phyloP scores from a whole-genome alignment of 1,139 yeast genomes.

The Torulaspora globosa region DNA sequence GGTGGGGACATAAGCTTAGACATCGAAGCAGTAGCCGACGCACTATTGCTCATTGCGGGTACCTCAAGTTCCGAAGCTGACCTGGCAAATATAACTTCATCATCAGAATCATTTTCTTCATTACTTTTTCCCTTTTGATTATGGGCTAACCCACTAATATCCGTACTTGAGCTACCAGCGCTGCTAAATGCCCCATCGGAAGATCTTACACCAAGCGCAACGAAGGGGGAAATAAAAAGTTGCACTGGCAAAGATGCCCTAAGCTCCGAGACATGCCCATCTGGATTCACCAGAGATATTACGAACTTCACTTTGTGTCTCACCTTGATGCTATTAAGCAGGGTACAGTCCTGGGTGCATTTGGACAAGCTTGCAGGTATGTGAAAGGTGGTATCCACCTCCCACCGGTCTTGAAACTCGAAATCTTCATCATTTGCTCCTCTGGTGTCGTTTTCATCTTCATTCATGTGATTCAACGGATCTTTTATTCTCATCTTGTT shows the following conservation, averaged over 20 bases:
- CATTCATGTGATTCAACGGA: slow-evolving; percentile 35
- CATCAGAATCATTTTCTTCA: slow-evolving; percentile 24
- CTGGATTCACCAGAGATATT: slow-evolving; percentile 53
- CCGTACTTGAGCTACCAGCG: slow-evolving; percentile 20
- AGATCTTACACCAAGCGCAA: slow-evolving; percentile 57
- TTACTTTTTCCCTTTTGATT: slow-evolving; percentile 19
- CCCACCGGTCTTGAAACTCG: slow-evolving; percentile 66
- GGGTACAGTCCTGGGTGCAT: slow-evolving; percentile 81
- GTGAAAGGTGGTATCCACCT: slow-evolving; percentile 52
- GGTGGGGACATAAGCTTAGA: slow-evolving; percentile 69
- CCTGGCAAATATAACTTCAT: slow-evolving; percentile 36
- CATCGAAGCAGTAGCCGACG: slow-evolving; percentile 21
- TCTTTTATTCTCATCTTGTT: slow-evolving; percentile 44
- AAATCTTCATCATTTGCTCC: slow-evolving; percentile 13
- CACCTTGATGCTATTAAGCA: slow-evolving; percentile 50
- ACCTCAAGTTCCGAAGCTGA: slow-evolving; percentile 32
- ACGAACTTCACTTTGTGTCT: slow-evolving; percentile 58
- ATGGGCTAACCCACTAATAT: slow-evolving; percentile 17
- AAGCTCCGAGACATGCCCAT: slow-evolving; percentile 64
- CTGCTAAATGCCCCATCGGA: slow-evolving; percentile 33
- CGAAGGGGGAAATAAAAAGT: slow-evolving; percentile 69
- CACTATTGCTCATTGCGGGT: slow-evolving; percentile 14
- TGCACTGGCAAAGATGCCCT: slow-evolving; percentile 64
- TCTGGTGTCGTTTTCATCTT: background rate
- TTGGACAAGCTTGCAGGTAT: slow-evolving; percentile 70